A percentile compares a stretch with the other conserved stretches of the same genome.
phyloP scores from a whole-genome alignment of 2,329 filamentous ascomycete species.

The Colletotrichum nymphaeae region DNA sequence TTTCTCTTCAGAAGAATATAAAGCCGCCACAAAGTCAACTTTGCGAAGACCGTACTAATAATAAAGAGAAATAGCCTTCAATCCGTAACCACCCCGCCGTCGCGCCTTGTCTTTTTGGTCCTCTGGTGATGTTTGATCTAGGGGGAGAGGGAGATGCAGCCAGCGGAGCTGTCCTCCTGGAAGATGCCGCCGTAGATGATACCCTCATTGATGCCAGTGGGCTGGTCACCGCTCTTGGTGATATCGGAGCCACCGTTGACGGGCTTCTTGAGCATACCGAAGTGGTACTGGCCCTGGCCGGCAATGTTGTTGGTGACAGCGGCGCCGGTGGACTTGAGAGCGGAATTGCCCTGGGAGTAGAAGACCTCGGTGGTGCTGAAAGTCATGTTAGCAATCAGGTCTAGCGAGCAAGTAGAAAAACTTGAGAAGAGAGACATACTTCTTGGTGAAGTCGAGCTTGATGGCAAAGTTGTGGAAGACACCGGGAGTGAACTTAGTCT shows the following conservation, averaged over 20 bases:
- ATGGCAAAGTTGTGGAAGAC: slow-evolving; percentile 73
- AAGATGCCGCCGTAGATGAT: slow-evolving; percentile 65
- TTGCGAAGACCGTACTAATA: background rate
- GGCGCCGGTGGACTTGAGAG: slow-evolving; percentile 60
- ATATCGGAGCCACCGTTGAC: slow-evolving; percentile 57
- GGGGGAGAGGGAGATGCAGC: slow-evolving; percentile 26
- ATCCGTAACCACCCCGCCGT: background rate
- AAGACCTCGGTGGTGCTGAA: slow-evolving; percentile 65
- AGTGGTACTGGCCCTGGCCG: slow-evolving; percentile 71
- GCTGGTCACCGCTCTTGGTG: slow-evolving; percentile 60
- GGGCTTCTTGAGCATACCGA: slow-evolving; percentile 72
- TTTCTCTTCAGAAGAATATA: slow-evolving; percentile 8
- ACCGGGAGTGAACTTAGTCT: slow-evolving; percentile 58
- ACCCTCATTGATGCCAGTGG: slow-evolving; percentile 61
- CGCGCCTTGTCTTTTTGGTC: too few species aligned
- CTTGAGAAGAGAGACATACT: slow-evolving; percentile 51
- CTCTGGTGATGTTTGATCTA: background rate
- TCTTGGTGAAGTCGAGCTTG: slow-evolving; percentile 65
- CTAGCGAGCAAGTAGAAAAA: too few species aligned
- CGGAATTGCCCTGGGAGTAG: slow-evolving; percentile 61
- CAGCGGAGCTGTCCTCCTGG: slow-evolving; percentile 57
- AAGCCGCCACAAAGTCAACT: slow-evolving; percentile 7
- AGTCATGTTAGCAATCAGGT: background rate
- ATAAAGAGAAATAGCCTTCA: slow-evolving; percentile 10
- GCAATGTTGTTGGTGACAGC: slow-evolving; percentile 61